phyloP scores from a whole-genome alignment of 495 filamentous ascomycete species.

The Annulohypoxylon nitens region DNA sequence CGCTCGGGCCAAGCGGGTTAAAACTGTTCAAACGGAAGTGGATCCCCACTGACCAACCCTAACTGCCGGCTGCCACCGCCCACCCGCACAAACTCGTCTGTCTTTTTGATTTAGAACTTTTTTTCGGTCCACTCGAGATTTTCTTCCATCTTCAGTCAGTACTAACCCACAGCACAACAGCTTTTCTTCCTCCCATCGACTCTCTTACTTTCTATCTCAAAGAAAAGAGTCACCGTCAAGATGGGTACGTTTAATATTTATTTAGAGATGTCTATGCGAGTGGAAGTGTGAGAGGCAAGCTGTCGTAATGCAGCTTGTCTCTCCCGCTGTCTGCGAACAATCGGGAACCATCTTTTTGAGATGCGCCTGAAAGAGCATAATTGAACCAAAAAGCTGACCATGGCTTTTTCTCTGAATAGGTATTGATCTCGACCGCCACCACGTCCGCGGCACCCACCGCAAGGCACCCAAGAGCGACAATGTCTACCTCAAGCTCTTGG shows the following conservation, averaged over 20 bases:
- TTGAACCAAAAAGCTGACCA: conserved; percentile 67
- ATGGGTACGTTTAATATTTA: conserved; percentile 63
- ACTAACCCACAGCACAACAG: conserved; percentile 55
- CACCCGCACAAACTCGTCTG: conserved; percentile 51
- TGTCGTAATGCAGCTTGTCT: conserved; percentile 19
- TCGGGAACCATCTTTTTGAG: conserved; percentile 50
- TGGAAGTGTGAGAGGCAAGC: conserved; percentile 50
- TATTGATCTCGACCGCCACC: conserved; percentile 83
- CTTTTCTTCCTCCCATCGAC: conserved; percentile 55
- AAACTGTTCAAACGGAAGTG: not conserved
- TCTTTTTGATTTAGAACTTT: conserved; percentile 44
- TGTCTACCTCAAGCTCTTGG: conserved; percentile 95
- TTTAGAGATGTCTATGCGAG: conserved; percentile 59
- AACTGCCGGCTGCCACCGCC: conserved; percentile 58
- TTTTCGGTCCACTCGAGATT: conserved; percentile 35
- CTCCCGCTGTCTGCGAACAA: conserved; percentile 55
- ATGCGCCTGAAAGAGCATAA: conserved; percentile 46
- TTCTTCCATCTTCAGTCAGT: conserved; percentile 39
- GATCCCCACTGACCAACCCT: conserved; percentile 30
- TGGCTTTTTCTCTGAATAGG: conserved; percentile 62
- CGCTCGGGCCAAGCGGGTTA: not conserved
- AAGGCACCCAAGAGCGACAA: conserved; percentile 98
- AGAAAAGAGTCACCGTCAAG: conserved; percentile 57
- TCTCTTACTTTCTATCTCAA: conserved; percentile 54
- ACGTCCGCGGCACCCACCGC: conserved; percentile 88